Evolutionary conservation across 2,329 filamentous ascomycete species (phyloP).

Genomic region (Juglanconis sp.): DNA sequence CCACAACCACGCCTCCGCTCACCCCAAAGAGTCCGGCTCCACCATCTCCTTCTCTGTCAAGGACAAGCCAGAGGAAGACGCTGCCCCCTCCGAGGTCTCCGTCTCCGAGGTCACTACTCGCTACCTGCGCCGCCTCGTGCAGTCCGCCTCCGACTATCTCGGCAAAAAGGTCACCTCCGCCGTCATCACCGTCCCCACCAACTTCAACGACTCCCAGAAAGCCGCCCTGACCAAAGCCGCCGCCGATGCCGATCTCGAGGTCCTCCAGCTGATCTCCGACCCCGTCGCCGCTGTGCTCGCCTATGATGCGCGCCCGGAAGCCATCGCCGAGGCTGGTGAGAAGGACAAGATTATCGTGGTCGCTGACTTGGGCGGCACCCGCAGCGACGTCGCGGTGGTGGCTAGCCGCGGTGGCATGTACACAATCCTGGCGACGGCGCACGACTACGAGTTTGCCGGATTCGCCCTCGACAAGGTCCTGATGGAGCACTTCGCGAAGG

Average conservation of each 20-base stretch:
- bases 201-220: conserved; percentile 86
- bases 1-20: conserved; percentile 88
- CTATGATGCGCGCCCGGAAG: conserved; percentile 82
- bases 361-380: conserved; percentile 86
- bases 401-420: conserved; percentile 94
- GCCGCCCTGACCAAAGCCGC: conserved; percentile 75
- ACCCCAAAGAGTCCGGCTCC: conserved; percentile 72
- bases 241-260: conserved; percentile 76
- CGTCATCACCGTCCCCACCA: conserved; percentile 89
- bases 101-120: conserved; percentile 81
- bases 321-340: conserved; percentile 42
- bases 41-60: conserved; percentile 78
- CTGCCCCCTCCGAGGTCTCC: conserved; percentile 61
- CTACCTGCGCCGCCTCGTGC: conserved; percentile 76
- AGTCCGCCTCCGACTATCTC: conserved; percentile 85
- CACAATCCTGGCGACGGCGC: conserved; percentile 86
- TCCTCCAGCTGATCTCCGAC: conserved; percentile 90
- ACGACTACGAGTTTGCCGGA: conserved; percentile 93
- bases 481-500: conserved; percentile 96
- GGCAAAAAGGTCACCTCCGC: conserved; percentile 93
- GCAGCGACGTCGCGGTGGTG: conserved; percentile 87
- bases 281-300: conserved; percentile 85
- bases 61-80: conserved; percentile 65
- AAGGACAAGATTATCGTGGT: conserved; percentile 89
- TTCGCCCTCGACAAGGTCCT: conserved; percentile 83